phyloP scores from a whole-genome alignment of 2,329 filamentous ascomycete genomes.

The Aureobasidium musti region DNA sequence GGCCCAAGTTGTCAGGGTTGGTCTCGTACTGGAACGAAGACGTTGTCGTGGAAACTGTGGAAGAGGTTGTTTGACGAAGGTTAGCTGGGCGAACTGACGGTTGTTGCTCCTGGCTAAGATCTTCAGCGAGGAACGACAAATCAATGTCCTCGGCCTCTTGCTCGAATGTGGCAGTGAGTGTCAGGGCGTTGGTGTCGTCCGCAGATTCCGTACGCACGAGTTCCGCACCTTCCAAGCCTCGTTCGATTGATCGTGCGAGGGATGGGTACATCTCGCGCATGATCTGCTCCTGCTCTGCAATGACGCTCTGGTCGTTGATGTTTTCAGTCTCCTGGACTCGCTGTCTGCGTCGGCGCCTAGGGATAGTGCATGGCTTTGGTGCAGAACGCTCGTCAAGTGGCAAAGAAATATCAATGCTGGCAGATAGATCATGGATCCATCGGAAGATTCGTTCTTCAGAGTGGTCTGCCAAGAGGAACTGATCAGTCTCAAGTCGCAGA shows the following conservation, averaged over 20 bases:
- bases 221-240: background rate
- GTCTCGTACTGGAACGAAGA: slow-evolving; percentile 15
- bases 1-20: slow-evolving; percentile 37
- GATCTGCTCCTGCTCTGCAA: slow-evolving; percentile 53
- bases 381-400: slow-evolving; percentile 67
- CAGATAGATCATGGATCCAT: slow-evolving; percentile 69
- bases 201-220: slow-evolving; percentile 28
- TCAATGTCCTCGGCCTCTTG: slow-evolving; percentile 44
- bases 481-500: slow-evolving; percentile 71
- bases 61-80: slow-evolving; percentile 35
- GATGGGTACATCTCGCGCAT: slow-evolving; percentile 51
- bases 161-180: slow-evolving; percentile 19
- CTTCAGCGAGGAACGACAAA: slow-evolving; percentile 40
- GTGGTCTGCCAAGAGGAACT: slow-evolving; percentile 68
- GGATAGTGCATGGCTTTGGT: slow-evolving; percentile 51
- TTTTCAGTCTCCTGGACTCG: slow-evolving; percentile 39
- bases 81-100: slow-evolving; percentile 32
- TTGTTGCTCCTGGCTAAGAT: slow-evolving; percentile 25
- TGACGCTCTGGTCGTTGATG: slow-evolving; percentile 42
- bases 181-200: slow-evolving; percentile 27
- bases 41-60: slow-evolving; percentile 35
- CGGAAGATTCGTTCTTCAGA: slow-evolving; percentile 66
- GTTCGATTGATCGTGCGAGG: slow-evolving; percentile 10
- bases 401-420: slow-evolving; percentile 70
- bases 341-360: slow-evolving; percentile 44